Conservation (phyloP, 768 basidiomycete species). For the Russula lepida region DNA sequence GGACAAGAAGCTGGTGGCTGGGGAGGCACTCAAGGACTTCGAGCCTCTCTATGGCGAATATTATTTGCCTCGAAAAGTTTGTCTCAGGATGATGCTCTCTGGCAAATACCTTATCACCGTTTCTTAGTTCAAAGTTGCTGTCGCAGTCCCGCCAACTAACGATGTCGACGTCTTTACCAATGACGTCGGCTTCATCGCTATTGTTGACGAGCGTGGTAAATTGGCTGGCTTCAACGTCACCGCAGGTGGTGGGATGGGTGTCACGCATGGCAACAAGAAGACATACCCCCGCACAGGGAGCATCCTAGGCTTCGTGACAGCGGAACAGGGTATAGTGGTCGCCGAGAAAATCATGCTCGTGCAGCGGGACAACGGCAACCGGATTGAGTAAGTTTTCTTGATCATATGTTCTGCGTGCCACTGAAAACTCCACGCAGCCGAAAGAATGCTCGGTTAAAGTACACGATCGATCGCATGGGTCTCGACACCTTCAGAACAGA, state of each 20-base stretch:
- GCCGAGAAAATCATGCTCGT: constrained; percentile 92
- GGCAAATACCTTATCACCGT: constrained; percentile 6
- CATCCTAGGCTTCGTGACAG: constrained; percentile 87
- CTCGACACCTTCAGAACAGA: constrained; percentile 78
- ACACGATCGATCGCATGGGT: constrained; percentile 95
- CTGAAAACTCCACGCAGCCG: constrained; percentile 26
- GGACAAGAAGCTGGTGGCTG: constrained; percentile 93
- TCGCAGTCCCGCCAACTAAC: constrained; percentile 94
- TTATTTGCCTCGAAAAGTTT: constrained; percentile 91
- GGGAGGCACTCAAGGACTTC: constrained; percentile 87
- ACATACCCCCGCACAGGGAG: constrained; percentile 89
- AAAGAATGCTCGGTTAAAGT: constrained; percentile 85
- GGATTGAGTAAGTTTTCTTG: constrained; percentile 59
- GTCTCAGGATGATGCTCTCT: constrained; percentile 14
- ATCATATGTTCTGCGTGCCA: neutral
- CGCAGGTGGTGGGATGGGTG: constrained; percentile 97
- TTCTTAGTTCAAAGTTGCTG: constrained; percentile 87
- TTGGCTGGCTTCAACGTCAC: constrained; percentile 90
- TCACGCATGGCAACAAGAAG: constrained; percentile 98
- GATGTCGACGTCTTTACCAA: constrained; percentile 94
- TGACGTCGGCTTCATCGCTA: constrained; percentile 95
- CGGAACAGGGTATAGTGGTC: constrained; percentile 75
- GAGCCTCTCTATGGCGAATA: constrained; percentile 98
- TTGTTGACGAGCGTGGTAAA: constrained; percentile 65
- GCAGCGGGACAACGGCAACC: constrained; percentile 94